Conservation (phyloP, 352 stramenopile genomes). For the Pythium dissimile region DNA sequence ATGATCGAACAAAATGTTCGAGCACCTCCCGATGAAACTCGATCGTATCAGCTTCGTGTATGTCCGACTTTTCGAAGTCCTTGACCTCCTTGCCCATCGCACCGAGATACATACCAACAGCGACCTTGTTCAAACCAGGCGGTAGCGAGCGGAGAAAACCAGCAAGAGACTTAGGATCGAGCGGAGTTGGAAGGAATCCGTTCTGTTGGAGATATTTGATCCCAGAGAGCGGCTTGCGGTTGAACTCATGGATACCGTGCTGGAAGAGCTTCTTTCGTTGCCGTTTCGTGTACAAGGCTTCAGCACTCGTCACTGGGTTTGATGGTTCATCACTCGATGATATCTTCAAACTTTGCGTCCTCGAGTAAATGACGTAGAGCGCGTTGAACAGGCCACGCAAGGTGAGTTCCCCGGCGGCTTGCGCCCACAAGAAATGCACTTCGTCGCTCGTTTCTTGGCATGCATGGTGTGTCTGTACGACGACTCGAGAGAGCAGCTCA, state of each 20-base stretch:
- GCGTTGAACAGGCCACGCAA: constrained; percentile 73
- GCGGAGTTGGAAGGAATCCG: constrained; percentile 67
- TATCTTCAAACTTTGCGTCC: constrained; percentile 31
- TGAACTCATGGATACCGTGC: constrained; percentile 92
- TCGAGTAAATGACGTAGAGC: constrained; percentile 67
- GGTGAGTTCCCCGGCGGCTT: constrained; percentile 60
- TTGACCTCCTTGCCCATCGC: constrained; percentile 79
- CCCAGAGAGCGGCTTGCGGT: constrained; percentile 89
- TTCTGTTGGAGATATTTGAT: constrained; percentile 85
- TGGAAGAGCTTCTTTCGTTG: constrained; percentile 84
- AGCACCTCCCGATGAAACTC: constrained; percentile 84
- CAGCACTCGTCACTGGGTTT: constrained; percentile 37
- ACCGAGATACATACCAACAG: constrained; percentile 84
- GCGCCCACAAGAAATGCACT: constrained; percentile 64
- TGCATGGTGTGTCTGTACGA: constrained; percentile 54
- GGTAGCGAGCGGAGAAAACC: constrained; percentile 79
- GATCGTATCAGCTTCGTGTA: constrained; percentile 78
- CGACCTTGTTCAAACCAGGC: constrained; percentile 77
- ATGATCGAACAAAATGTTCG: constrained; percentile 65
- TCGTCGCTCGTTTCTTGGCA: constrained; percentile 74
- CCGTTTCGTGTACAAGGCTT: constrained; percentile 53
- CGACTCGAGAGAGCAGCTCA: constrained; percentile 89
- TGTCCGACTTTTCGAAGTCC: constrained; percentile 64
- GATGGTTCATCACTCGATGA: constrained; percentile 22
- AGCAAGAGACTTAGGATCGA: constrained; percentile 81